Conservation (phyloP, 2,329 filamentous ascomycete species). For the Colletotrichum aenigma region DNA sequence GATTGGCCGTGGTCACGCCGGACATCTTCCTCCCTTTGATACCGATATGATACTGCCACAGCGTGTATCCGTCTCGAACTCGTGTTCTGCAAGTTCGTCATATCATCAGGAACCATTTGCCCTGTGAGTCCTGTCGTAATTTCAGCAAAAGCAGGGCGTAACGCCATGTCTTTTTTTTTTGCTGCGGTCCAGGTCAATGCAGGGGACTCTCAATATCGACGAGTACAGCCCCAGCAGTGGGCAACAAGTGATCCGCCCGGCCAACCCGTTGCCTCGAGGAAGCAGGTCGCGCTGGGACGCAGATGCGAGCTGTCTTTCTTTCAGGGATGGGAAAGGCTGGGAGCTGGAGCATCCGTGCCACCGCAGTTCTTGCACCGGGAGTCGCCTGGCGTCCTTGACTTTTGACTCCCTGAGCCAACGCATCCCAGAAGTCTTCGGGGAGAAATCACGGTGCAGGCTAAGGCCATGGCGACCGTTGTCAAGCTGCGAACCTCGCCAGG, state of each 20-base stretch:
- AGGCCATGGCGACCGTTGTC: background rate
- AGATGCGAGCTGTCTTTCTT: background rate
- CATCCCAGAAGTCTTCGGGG: background rate
- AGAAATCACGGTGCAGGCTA: background rate
- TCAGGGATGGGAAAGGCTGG: conserved; percentile 1
- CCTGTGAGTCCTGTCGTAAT: background rate
- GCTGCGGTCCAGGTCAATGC: background rate
- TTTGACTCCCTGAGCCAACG: background rate
- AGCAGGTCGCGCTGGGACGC: background rate
- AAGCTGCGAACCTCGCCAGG: background rate
- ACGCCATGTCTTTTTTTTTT: background rate
- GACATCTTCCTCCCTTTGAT: background rate
- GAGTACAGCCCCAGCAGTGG: conserved; percentile 3
- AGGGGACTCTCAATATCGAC: background rate
- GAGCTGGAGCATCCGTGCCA: conserved; percentile 10
- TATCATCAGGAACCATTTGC: background rate
- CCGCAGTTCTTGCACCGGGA: background rate
- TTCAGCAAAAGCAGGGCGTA: background rate
- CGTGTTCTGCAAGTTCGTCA: background rate
- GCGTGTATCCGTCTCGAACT: background rate
- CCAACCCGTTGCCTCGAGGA: background rate
- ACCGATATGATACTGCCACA: background rate
- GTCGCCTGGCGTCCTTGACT: background rate
- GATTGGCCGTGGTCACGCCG: background rate
- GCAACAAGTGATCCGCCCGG: background rate